These are phyloP conservation scores for Calycina herbarum DNA, from an alignment of 2,329 filamentous ascomycete genomes.

Conservation along the genomic window DNA sequence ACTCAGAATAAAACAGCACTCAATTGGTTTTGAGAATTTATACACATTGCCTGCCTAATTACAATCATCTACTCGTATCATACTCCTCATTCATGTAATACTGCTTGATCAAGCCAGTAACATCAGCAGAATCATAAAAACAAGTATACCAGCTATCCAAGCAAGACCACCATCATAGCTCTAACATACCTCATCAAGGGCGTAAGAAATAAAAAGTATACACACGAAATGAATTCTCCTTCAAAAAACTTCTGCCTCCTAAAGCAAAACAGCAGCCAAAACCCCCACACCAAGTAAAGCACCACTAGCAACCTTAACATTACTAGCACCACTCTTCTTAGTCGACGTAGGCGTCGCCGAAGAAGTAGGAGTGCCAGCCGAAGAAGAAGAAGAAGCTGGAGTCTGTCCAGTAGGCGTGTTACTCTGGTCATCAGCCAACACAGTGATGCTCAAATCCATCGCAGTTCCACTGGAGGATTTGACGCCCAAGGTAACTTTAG, in stretches of 20 bases:
- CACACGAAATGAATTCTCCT: not conserved
- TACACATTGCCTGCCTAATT: too few relatives aligned
- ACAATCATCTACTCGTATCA: not conserved
- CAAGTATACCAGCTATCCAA: not conserved
- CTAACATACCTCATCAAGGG: not conserved
- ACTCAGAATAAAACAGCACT: too few relatives aligned
- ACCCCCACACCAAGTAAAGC: conserved; percentile 22
- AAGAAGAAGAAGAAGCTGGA: not conserved
- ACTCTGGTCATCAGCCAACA: conserved; percentile 50
- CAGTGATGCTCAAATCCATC: conserved; percentile 62
- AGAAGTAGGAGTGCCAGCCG: conserved; percentile 17
- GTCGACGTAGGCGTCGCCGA: conserved; percentile 27
- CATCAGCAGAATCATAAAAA: not conserved
- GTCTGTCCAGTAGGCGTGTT: conserved; percentile 48
- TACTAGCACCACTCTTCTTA: conserved; percentile 28
- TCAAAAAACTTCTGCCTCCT: not conserved
- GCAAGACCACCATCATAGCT: not conserved
- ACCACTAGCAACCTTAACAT: conserved; percentile 17
- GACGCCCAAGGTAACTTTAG: conserved; percentile 57
- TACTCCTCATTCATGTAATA: not conserved
- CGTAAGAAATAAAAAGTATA: not conserved
- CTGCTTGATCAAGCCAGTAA: not conserved
- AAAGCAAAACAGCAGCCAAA: conserved; percentile 13
- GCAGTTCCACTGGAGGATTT: conserved; percentile 54
- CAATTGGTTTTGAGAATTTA: too few relatives aligned